Conservation (phyloP, 805 yeast genomes). For the Candida andamanensis region DNA sequence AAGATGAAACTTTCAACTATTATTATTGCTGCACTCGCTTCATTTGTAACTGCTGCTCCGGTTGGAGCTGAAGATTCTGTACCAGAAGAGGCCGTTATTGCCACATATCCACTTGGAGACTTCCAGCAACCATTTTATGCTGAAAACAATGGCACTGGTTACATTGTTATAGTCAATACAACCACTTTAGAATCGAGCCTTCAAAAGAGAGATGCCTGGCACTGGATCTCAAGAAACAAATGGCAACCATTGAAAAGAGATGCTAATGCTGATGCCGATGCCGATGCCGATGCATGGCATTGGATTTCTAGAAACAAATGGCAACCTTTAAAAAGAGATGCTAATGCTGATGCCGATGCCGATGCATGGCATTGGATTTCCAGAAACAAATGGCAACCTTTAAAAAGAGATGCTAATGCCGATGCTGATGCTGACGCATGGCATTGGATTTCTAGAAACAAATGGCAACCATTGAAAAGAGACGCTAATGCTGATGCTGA, state of each 20-base stretch:
- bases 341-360: constrained; percentile 21
- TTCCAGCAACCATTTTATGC: constrained; percentile 8
- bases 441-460: constrained; percentile 6
- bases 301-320: constrained; percentile 7
- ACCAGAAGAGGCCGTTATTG: constrained; percentile 12
- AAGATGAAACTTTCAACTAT: constrained; percentile 13
- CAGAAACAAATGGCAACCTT: constrained; percentile 8
- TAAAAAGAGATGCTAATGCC: no score
- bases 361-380: constrained; percentile 10
- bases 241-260: constrained; percentile 16
- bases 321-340: constrained; percentile 19
- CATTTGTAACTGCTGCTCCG: constrained; percentile 11
- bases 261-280: constrained; percentile 7
- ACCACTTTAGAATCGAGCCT: constrained; percentile 7
- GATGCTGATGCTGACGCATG: constrained; percentile 19
- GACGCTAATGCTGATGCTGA: constrained; percentile 18
- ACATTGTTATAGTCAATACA: constrained; percentile 12
- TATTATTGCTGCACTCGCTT: constrained; percentile 9
- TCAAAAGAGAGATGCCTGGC: constrained; percentile 14
- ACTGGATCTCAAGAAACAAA: constrained; percentile 9
- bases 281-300: constrained; percentile 8
- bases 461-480: constrained; percentile 16
- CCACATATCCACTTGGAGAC: constrained; percentile 10
- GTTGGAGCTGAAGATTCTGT: constrained; percentile 7
- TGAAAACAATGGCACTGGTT: constrained; percentile 9